Percentiles rank a stretch among this genome's conserved stretches.
Evolutionary conservation across 2,329 filamentous ascomycete genomes (phyloP).

Genomic region (Pyrenophora seminiperda): DNA sequence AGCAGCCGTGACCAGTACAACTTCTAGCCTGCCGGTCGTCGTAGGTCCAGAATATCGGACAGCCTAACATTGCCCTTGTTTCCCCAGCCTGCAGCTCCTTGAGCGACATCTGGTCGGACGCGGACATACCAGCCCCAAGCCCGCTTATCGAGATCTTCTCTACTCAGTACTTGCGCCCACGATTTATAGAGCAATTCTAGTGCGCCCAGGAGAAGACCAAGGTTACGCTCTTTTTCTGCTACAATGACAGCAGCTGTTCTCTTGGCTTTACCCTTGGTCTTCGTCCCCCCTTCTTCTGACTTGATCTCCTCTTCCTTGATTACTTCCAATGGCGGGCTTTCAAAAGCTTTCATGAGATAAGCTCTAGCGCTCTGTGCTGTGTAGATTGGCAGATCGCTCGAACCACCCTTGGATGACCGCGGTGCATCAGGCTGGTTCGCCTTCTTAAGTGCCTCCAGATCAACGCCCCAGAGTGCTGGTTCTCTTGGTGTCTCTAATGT

Average conservation of each 20-base stretch:
- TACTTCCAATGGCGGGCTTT: constrained; percentile 40
- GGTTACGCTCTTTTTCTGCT: constrained; percentile 69
- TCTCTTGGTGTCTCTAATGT: constrained; percentile 35
- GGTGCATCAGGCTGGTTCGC: constrained; percentile 43
- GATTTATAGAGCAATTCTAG: constrained; percentile 74
- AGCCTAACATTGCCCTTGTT: constrained; percentile 74
- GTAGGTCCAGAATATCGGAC: constrained; percentile 59
- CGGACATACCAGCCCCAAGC: constrained; percentile 84
- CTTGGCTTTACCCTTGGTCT: constrained; percentile 46
- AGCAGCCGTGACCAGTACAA: too few relatives aligned
- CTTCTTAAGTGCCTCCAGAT: constrained; percentile 61
- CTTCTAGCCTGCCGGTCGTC: constrained; percentile 18
- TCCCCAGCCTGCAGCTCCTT: constrained; percentile 79
- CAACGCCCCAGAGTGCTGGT: constrained; percentile 63
- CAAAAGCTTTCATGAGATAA: constrained; percentile 66
- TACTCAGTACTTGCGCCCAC: constrained; percentile 69
- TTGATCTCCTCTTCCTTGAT: constrained; percentile 27
- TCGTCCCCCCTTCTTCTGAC: constrained; percentile 21
- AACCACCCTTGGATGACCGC: constrained; percentile 17
- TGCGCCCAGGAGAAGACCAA: constrained; percentile 71
- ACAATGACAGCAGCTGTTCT: constrained; percentile 56
- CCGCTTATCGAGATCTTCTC: constrained; percentile 71
- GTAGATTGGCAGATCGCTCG: constrained; percentile 70
- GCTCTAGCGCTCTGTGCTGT: constrained; percentile 70
- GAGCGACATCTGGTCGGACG: constrained; percentile 75